Base-by-base conservation (phyloP, 768 basidiomycete species). In the Lyophyllum semitale region DNA sequence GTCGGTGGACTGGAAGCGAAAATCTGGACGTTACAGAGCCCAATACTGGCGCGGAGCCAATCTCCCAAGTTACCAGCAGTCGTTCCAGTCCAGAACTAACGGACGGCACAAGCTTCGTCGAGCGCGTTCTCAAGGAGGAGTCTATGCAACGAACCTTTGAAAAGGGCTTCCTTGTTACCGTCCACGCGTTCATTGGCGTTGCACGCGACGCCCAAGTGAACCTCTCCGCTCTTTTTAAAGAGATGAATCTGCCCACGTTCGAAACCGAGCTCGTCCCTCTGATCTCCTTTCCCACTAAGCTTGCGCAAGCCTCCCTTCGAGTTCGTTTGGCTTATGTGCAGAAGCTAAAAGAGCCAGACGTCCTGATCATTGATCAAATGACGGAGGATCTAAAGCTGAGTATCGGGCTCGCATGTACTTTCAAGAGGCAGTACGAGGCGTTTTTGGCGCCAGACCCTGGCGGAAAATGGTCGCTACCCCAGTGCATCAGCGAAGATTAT, bases 111-210 rank as follows among this genome's bases (percentile, higher is more conserved):
- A 92, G 91, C 32, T 99, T 98, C 69, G 89, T 98, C 30, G 97
- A 98, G 68, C 85, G 94, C 26, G 76, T 98, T 23, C 80, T 97
- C 54, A 98, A 98, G 69, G 96, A 98, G 70, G 96, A 98, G 64
- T 89, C 89, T n/a, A 87, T 98, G 65, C 91, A 95, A 70, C 83
- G 89, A 57, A 94, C 92, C 8, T 98, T 99, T 69, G 93, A 95
- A 70, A 93, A 90, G 62, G 89, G 90, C 13, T 92, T 90, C 60
- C 79, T 94, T 63, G 86, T 85, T 37, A 93, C 91, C n/a, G 84
- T 96, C 7, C 89, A 94, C 68, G 77, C 85, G 13, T 89, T 95
- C 63, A 85, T 98, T 50, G 86, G 88, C 35, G 84, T 87, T 49
- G 91, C 93, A 61, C 91, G 94, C 54, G 85, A 89, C 42, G 89